Evolutionary conservation across 2,329 filamentous ascomycete species (phyloP).

Genomic region (Blumeria hordei): DNA sequence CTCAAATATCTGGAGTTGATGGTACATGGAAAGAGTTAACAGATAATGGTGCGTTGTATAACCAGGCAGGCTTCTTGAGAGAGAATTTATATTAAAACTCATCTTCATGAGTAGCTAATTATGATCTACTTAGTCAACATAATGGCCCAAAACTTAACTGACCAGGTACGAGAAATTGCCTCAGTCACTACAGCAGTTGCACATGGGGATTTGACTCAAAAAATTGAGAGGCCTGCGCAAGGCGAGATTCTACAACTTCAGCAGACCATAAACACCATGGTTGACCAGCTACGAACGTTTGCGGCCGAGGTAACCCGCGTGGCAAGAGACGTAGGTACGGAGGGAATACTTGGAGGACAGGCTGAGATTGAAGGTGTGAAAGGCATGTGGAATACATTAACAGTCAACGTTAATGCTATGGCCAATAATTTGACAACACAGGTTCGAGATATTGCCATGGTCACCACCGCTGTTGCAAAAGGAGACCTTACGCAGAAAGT

Average conservation of each 20-base stretch:
- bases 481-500: constrained; percentile 95
- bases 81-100: too few species aligned
- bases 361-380: constrained; percentile 64
- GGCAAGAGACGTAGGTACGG: constrained; percentile 61
- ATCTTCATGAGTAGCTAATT: neutral
- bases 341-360: constrained; percentile 61
- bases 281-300: constrained; percentile 63
- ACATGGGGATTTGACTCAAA: constrained; percentile 61
- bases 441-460: constrained; percentile 82
- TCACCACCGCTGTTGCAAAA: constrained; percentile 46
- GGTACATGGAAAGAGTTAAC: constrained; percentile 97
- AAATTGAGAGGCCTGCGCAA: constrained; percentile 57
- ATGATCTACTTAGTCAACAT: constrained; percentile 38
- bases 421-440: constrained; percentile 69
- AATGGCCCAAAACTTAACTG: constrained; percentile 62
- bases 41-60: constrained; percentile 36
- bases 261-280: constrained; percentile 77
- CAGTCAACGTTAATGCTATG: constrained; percentile 72
- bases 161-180: constrained; percentile 68
- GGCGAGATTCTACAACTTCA: constrained; percentile 66
- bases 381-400: constrained; percentile 75
- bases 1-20: constrained; percentile 78
- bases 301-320: constrained; percentile 66
- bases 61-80: neutral
- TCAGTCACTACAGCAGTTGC: constrained; percentile 67